These are phyloP conservation scores for Fragaria ananassa DNA, from an alignment of 306 rosid genomes.

Conservation along the genomic window DNA sequence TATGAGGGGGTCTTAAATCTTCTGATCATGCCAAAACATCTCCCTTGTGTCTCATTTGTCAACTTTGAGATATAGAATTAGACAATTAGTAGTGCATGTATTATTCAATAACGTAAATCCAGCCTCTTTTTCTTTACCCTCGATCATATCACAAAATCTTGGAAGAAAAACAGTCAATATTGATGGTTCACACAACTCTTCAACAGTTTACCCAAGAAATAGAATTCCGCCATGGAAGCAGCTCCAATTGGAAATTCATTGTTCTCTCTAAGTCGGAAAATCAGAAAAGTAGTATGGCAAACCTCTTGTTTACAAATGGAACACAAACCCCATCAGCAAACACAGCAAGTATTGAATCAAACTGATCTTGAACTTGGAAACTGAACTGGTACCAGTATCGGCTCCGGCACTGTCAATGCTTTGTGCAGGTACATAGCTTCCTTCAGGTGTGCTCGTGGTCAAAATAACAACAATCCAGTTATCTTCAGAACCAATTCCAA, in stretches of 20 bases:
- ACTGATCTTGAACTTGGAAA: conserved; percentile 39
- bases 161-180: background rate
- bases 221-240: conserved; percentile 15
- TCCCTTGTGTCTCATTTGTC: background rate
- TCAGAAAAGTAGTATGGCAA: conserved; percentile 11
- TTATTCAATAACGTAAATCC: background rate
- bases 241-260: conserved; percentile 13
- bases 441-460: conserved; percentile 66
- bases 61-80: background rate
- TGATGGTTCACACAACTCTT: background rate
- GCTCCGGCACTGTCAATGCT: background rate
- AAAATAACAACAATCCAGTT: conserved; percentile 78
- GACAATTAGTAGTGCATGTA: background rate
- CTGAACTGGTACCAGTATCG: conserved; percentile 32
- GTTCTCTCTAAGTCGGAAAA: background rate
- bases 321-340: conserved; percentile 40
- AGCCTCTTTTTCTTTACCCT: background rate
- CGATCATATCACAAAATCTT: background rate
- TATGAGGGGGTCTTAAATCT: background rate
- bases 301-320: conserved; percentile 42
- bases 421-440: conserved; percentile 54
- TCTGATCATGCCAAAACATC: background rate
- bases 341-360: conserved; percentile 38
- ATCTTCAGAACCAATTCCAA: conserved; percentile 71
- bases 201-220: conserved; percentile 21